A percentile compares a stretch with the other conserved stretches of the same genome.
phyloP scores from a whole-genome alignment of 192 early-diverging fungal species.

The Endogone sp. region DNA sequence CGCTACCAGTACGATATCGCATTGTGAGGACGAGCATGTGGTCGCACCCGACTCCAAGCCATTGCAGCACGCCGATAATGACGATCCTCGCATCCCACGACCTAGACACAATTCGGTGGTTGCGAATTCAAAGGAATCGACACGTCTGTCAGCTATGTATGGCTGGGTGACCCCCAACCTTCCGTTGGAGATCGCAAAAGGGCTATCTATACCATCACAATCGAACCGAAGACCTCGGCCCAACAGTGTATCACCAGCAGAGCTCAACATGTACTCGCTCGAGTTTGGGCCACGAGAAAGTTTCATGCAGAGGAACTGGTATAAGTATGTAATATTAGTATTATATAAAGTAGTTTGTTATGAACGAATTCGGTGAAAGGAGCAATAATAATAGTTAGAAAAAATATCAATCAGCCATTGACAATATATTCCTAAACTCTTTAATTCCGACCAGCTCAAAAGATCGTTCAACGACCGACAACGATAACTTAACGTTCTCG shows the following conservation, averaged over 20 bases:
- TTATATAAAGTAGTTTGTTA: too few species aligned
- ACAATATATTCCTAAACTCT: too few species aligned
- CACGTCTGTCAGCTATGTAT: constrained; percentile 36
- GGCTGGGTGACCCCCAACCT: constrained; percentile 33
- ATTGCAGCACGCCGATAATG: constrained; percentile 3
- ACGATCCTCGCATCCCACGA: constrained; percentile 3
- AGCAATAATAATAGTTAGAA: too few species aligned
- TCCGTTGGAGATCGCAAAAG: background rate
- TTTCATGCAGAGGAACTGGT: background rate
- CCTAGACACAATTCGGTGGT: constrained; percentile 38
- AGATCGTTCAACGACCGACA: background rate
- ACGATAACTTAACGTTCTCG: too few species aligned
- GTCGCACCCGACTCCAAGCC: constrained; percentile 7
- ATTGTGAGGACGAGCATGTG: constrained; percentile 5
- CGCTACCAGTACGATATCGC: background rate
- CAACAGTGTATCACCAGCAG: background rate
- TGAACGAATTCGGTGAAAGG: too few species aligned
- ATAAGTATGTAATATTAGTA: too few species aligned
- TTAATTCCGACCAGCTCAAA: too few species aligned
- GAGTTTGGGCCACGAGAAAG: background rate
- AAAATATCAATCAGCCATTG: background rate
- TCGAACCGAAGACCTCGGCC: background rate
- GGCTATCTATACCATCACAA: background rate
- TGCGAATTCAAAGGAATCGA: constrained; percentile 35
- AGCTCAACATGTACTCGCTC: constrained; percentile 16